phyloP scores from a whole-genome alignment of 1,284 basidiomycete species.

The Irpex lacteus region DNA sequence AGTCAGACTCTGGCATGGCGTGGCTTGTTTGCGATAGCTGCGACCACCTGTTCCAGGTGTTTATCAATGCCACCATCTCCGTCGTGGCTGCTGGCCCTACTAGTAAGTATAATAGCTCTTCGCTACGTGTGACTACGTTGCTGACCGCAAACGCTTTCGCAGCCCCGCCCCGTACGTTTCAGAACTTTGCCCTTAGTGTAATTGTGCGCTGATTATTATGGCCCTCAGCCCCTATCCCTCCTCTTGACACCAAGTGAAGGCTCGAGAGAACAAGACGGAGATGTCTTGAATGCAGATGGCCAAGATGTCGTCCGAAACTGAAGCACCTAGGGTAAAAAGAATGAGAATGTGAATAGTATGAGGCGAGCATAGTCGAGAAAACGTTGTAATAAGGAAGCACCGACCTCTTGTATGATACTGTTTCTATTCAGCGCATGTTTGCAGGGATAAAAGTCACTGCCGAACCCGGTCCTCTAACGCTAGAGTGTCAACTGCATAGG shows the following conservation, averaged over 20 bases:
- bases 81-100: not conserved
- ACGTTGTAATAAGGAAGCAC: too few species aligned
- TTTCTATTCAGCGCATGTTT: not conserved
- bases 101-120: not conserved
- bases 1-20: not conserved
- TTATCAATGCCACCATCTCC: not conserved
- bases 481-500: not conserved
- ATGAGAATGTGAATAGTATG: too few species aligned
- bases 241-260: too few species aligned
- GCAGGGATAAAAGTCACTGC: not conserved
- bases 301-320: too few species aligned
- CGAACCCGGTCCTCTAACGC: not conserved
- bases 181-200: not conserved
- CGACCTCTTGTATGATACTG: not conserved
- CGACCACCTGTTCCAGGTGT: not conserved
- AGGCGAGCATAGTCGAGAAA: too few species aligned
- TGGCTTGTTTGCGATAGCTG: not conserved
- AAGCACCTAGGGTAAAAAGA: too few species aligned
- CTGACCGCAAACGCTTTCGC: not conserved
- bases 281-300: too few species aligned
- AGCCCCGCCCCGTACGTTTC: not conserved
- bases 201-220: too few species aligned
- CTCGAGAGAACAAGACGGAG: too few species aligned
- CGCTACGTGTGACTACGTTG: not conserved
- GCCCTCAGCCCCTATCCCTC: too few species aligned